Evolutionary conservation across 441 rosid species (phyloP).

Genomic region (Adansonia gregorii): DNA sequence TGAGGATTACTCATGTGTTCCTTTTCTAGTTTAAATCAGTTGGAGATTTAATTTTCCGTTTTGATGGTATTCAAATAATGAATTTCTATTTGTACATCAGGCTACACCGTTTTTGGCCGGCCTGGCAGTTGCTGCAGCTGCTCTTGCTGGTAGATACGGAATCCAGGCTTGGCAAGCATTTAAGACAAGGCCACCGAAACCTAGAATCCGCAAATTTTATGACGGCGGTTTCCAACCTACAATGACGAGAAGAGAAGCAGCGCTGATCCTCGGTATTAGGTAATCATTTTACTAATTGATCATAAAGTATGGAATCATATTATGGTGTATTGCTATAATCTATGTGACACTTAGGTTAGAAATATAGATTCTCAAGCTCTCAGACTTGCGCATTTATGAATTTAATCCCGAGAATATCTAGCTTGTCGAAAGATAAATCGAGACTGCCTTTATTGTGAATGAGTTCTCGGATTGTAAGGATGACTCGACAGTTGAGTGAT

Average conservation of each 20-base stretch:
- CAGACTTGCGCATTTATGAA: neutral
- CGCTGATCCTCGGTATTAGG: conserved; percentile 58
- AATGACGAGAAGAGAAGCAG: conserved; percentile 61
- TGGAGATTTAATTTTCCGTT: neutral
- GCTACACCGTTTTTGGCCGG: conserved; percentile 60
- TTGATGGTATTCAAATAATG: conserved; percentile 19
- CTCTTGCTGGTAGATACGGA: conserved; percentile 59
- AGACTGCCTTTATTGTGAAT: neutral
- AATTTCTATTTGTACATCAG: conserved; percentile 40
- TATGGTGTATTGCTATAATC: neutral
- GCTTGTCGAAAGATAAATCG: neutral
- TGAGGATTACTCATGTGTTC: neutral
- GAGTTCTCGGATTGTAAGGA: neutral
- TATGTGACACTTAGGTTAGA: neutral
- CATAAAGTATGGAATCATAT: neutral
- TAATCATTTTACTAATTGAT: conserved; percentile 24
- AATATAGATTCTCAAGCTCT: neutral
- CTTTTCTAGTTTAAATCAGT: neutral
- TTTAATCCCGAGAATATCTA: neutral
- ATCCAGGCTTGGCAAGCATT: conserved; percentile 65
- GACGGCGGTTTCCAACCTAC: conserved; percentile 61
- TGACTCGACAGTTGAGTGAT: neutral
- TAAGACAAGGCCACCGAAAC: conserved; percentile 50
- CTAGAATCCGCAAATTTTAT: conserved; percentile 47
- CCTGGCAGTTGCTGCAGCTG: conserved; percentile 60